These are phyloP conservation scores for Ophiostoma australiae DNA, from an alignment of 2,329 filamentous ascomycete genomes.

Conservation along the genomic window DNA sequence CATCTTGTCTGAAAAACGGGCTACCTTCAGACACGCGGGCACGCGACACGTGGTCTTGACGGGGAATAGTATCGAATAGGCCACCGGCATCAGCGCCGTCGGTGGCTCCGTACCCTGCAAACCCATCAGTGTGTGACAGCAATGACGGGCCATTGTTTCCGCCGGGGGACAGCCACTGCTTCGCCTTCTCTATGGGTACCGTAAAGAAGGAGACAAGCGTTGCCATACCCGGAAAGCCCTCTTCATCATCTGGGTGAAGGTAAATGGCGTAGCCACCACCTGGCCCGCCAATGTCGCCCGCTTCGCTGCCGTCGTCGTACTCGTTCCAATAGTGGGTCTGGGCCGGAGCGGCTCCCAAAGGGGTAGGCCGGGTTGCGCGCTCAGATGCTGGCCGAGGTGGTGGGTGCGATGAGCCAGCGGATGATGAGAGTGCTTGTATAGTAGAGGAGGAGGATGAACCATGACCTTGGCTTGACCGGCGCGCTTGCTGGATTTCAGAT, in stretches of 20 bases:
- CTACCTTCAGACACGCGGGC: neutral
- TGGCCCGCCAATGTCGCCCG: conserved; percentile 49
- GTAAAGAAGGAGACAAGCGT: conserved; percentile 52
- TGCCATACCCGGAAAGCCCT: conserved; percentile 58
- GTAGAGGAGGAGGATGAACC: conserved; percentile 29
- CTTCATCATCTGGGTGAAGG: conserved; percentile 61
- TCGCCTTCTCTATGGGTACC: conserved; percentile 48
- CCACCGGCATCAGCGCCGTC: neutral
- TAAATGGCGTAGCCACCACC: conserved; percentile 66
- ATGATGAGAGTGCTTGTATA: conserved; percentile 26
- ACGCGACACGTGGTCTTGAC: neutral
- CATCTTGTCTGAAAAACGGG: neutral
- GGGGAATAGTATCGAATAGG: conserved; percentile 8
- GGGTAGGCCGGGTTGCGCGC: conserved; percentile 13
- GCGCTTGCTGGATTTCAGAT: conserved; percentile 27
- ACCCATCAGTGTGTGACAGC: conserved; percentile 29
- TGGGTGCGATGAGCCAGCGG: conserved; percentile 23
- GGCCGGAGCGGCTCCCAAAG: conserved; percentile 24
- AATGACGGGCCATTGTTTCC: conserved; percentile 26
- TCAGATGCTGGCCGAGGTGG: conserved; percentile 2
- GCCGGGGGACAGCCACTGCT: conserved; percentile 42
- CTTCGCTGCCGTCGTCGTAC: conserved; percentile 75
- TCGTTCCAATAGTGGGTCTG: conserved; percentile 71
- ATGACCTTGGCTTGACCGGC: conserved; percentile 21
- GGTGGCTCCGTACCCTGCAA: conserved; percentile 25